Conservation (phyloP, 1,139 yeast genomes). For the Debaryomyces udenii region DNA sequence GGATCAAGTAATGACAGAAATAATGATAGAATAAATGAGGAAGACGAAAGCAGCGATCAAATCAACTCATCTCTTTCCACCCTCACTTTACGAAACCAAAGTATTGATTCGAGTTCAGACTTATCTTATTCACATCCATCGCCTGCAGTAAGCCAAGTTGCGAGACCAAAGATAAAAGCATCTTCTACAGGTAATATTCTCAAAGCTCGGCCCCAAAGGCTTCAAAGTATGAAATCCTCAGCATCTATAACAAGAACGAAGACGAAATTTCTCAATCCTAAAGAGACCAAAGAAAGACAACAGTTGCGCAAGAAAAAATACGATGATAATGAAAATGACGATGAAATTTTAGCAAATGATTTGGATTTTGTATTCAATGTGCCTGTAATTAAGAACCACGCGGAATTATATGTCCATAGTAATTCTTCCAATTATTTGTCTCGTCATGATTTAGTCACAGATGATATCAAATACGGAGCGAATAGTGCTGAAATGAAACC, state of each 20-base stretch:
- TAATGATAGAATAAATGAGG: constrained; percentile 15
- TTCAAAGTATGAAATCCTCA: constrained; percentile 9
- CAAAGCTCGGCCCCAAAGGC: constrained; percentile 6
- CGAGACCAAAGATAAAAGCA: constrained; percentile 13
- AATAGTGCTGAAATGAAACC: constrained; percentile 25
- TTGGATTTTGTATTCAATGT: constrained; percentile 48
- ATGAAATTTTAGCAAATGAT: constrained; percentile 42
- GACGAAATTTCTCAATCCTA: constrained; percentile 37
- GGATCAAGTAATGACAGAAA: constrained; percentile 10
- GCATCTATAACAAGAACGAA: constrained; percentile 36
- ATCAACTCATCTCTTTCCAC: constrained; percentile 28
- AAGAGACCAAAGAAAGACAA: constrained; percentile 44
- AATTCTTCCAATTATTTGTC: constrained; percentile 21
- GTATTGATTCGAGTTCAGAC: constrained; percentile 8
- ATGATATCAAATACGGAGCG: constrained; percentile 30
- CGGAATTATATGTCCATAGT: constrained; percentile 34
- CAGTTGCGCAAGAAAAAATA: constrained; percentile 43
- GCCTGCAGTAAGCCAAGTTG: constrained; percentile 4
- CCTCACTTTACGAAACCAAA: constrained; percentile 21
- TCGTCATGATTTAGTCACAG: constrained; percentile 32
- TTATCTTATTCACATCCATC: constrained; percentile 7
- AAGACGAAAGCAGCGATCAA: constrained; percentile 15
- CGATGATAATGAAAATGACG: constrained; percentile 49
- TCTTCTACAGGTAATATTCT: constrained; percentile 12
- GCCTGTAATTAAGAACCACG: constrained; percentile 44